Evolutionary conservation across 139 green algal genomes (phyloP).

Genomic region (Chlamydomonas sp.): DNA sequence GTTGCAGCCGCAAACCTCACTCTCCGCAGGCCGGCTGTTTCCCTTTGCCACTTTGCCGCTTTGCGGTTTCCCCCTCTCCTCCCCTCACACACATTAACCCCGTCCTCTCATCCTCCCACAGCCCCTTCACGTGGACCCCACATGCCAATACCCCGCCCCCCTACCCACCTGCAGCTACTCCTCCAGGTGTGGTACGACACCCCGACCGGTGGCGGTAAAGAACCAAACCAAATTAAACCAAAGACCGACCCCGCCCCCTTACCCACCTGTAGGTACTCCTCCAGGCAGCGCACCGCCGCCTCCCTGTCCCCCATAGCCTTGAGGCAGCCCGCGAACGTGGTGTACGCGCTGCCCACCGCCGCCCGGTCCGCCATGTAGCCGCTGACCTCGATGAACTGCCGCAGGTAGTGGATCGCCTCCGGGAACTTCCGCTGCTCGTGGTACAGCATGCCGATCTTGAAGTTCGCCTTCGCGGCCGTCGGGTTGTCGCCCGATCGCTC

Average conservation of each 20-base stretch:
- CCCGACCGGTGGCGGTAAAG: too few relatives aligned
- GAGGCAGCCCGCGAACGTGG: conserved; percentile 60
- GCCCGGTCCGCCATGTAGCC: conserved; percentile 50
- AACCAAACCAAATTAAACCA: too few relatives aligned
- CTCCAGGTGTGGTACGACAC: too few relatives aligned
- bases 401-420: conserved; percentile 54
- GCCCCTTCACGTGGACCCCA: too few relatives aligned
- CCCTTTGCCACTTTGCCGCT: too few relatives aligned
- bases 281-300: conserved; percentile 55
- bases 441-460: conserved; percentile 65
- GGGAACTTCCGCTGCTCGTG: conserved; percentile 48
- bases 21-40: too few relatives aligned
- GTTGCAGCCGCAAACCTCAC: too few relatives aligned
- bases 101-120: too few relatives aligned
- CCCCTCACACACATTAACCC: too few relatives aligned
- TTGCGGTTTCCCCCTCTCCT: too few relatives aligned
- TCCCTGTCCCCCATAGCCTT: conserved; percentile 45
- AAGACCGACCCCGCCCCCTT: neutral
- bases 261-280: conserved; percentile 61
- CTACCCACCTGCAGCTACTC: too few relatives aligned
- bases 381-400: conserved; percentile 41
- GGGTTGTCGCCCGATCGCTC: conserved; percentile 51
- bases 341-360: conserved; percentile 65
- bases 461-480: conserved; percentile 51
- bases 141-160: too few relatives aligned